These are phyloP conservation scores for Henningerozyma blattae DNA, from an alignment of 805 yeast genomes.

Conservation along the genomic window DNA sequence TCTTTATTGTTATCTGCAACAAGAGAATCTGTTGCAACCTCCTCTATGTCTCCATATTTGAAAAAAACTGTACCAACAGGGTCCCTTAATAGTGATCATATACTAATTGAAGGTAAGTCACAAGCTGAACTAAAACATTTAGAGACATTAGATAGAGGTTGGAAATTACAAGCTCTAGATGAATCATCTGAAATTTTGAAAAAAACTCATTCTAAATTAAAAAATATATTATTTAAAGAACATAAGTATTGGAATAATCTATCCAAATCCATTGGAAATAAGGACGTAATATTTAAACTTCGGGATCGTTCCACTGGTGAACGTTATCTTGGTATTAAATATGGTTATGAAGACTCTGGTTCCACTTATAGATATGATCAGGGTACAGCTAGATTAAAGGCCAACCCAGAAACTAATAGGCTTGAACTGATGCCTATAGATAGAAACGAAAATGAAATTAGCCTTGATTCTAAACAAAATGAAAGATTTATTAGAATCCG, in stretches of 20 bases:
- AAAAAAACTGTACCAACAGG: slow-evolving; percentile 66
- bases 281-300: slow-evolving; percentile 43
- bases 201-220: slow-evolving; percentile 38
- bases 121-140: slow-evolving; percentile 16
- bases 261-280: slow-evolving; percentile 16
- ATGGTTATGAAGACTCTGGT: slow-evolving; percentile 88
- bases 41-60: slow-evolving; percentile 80
- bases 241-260: slow-evolving; percentile 41
- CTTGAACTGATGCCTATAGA: slow-evolving; percentile 32
- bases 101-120: slow-evolving; percentile 12
- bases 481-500: slow-evolving; percentile 46
- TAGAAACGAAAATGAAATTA: slow-evolving; percentile 23
- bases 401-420: slow-evolving; percentile 26
- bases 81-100: slow-evolving; percentile 42
- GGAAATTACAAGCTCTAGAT: slow-evolving; percentile 67
- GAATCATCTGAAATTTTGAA: slow-evolving; percentile 42
- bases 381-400: slow-evolving; percentile 64
- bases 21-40: slow-evolving; percentile 74
- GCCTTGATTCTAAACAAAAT: slow-evolving; percentile 1
- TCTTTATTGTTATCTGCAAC: slow-evolving; percentile 70
- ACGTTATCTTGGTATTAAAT: slow-evolving; percentile 61
- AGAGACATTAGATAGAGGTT: slow-evolving; percentile 38
- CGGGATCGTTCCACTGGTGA: slow-evolving; percentile 44
- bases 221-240: slow-evolving; percentile 48
- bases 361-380: slow-evolving; percentile 53